Evolutionary conservation across 371 early-diverging fungal genomes (phyloP).

Genomic region (Catenaria anguillulae): DNA sequence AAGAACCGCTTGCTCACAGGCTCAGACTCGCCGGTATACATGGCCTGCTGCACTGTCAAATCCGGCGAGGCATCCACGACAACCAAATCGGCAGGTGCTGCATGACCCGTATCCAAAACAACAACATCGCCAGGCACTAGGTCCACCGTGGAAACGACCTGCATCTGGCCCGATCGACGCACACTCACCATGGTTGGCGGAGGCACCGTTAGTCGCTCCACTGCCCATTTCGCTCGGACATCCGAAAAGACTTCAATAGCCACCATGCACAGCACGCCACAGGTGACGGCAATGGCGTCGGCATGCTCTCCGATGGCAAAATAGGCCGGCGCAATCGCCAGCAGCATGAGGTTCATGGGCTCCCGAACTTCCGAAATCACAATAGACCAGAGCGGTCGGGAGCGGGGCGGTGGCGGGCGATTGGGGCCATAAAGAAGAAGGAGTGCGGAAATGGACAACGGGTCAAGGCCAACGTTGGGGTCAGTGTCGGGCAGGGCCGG

Average conservation of each 20-base stretch:
- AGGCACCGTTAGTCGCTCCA: neutral
- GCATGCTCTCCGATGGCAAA: neutral
- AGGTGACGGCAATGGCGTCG: neutral
- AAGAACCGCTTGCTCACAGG: too few relatives aligned
- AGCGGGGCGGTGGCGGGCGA: too few relatives aligned
- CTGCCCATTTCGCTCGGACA: neutral
- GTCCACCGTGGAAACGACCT: conserved; percentile 5
- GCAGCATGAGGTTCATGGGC: neutral
- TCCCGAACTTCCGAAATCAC: neutral
- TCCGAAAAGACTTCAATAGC: neutral
- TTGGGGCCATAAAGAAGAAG: too few relatives aligned
- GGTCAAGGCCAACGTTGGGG: too few relatives aligned
- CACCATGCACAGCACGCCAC: neutral
- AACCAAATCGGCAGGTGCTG: conserved; percentile 32
- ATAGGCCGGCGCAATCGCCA: neutral
- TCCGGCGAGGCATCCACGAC: conserved; percentile 17
- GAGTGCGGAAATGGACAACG: too few relatives aligned
- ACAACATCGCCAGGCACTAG: conserved; percentile 31
- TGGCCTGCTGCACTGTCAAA: conserved; percentile 27
- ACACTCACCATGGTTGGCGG: neutral
- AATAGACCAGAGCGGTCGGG: too few relatives aligned
- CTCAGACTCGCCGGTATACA: conserved; percentile 34
- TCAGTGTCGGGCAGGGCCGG: too few relatives aligned
- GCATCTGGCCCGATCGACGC: neutral
- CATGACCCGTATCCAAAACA: conserved; percentile 25